Evolutionary conservation across 2,329 filamentous ascomycete genomes (phyloP).

Genomic region (Phoma sp.): DNA sequence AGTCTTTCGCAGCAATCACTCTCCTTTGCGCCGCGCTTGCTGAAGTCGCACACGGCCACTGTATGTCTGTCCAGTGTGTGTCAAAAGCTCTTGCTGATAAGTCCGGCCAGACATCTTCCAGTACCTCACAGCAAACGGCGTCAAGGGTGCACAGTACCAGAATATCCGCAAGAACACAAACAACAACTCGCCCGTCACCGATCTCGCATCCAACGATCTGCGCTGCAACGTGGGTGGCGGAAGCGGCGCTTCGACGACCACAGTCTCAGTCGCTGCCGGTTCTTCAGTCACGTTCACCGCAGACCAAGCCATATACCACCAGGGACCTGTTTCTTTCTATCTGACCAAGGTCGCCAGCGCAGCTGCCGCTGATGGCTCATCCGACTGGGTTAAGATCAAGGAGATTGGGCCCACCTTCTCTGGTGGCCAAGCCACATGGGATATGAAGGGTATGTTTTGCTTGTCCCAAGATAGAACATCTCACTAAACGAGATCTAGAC

Average conservation of each 20-base stretch:
- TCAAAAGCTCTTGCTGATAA: neutral
- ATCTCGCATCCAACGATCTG: constrained; percentile 38
- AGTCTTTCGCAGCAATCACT: constrained; percentile 41
- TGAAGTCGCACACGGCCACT: constrained; percentile 47
- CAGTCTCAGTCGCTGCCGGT: constrained; percentile 46
- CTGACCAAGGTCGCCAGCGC: constrained; percentile 47
- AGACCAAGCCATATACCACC: constrained; percentile 48
- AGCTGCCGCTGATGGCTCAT: constrained; percentile 43
- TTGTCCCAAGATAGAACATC: neutral
- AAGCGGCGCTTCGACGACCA: constrained; percentile 37
- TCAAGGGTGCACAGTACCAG: constrained; percentile 43
- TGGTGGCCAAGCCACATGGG: constrained; percentile 42
- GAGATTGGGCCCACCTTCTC: constrained; percentile 48
- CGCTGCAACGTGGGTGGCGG: constrained; percentile 47
- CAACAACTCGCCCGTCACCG: constrained; percentile 47
- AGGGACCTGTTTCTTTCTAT: constrained; percentile 48
- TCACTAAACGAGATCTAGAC: constrained; percentile 26
- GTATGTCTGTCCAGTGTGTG: constrained; percentile 23
- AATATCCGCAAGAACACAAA: constrained; percentile 49
- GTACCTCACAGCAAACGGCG: constrained; percentile 45
- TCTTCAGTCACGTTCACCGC: constrained; percentile 44
- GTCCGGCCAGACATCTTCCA: constrained; percentile 46
- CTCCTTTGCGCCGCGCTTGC: constrained; percentile 42
- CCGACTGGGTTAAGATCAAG: constrained; percentile 51
- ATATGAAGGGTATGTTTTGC: constrained; percentile 36